Percentiles rank a stretch among this genome's conserved stretches.
These are phyloP conservation scores for Malassezia vespertilionis DNA, from an alignment of 1,284 basidiomycete genomes.

Conservation along the genomic window DNA sequence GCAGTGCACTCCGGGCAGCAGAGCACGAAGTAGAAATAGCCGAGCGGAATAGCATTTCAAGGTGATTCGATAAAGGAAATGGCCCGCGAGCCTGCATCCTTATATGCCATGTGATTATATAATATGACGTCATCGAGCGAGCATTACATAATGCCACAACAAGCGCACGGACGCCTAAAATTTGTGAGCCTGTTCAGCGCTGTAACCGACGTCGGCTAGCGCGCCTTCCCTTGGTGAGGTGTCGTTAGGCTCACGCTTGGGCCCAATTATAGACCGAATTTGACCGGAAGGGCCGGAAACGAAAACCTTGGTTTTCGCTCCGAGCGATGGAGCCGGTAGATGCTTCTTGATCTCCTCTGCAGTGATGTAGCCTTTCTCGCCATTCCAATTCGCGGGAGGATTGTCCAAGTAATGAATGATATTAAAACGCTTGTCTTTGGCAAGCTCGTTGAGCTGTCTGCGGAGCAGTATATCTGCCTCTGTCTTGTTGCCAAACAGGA, in stretches of 20 bases:
- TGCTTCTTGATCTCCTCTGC: constrained; percentile 63
- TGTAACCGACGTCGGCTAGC: constrained; percentile 39
- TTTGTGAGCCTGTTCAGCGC: constrained; percentile 39
- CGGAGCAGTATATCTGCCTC: constrained; percentile 80
- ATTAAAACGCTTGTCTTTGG: constrained; percentile 54
- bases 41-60: no score
- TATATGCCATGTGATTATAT: no score
- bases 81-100: no score
- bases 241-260: constrained; percentile 37
- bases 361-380: constrained; percentile 53
- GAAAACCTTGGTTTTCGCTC: constrained; percentile 75
- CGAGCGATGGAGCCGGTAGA: constrained; percentile 57
- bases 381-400: constrained; percentile 57
- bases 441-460: constrained; percentile 60
- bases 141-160: no score
- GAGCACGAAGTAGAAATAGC: no score
- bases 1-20: no score
- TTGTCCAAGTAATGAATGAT: constrained; percentile 81
- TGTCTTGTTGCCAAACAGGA: constrained; percentile 82
- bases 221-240: constrained; percentile 43
- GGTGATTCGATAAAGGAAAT: no score
- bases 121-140: no score
- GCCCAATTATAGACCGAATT: constrained; percentile 40
- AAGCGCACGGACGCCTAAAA: no score
- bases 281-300: constrained; percentile 58